Base-by-base conservation (phyloP, 495 filamentous ascomycete genomes). In the Penicillium pancosmium region DNA sequence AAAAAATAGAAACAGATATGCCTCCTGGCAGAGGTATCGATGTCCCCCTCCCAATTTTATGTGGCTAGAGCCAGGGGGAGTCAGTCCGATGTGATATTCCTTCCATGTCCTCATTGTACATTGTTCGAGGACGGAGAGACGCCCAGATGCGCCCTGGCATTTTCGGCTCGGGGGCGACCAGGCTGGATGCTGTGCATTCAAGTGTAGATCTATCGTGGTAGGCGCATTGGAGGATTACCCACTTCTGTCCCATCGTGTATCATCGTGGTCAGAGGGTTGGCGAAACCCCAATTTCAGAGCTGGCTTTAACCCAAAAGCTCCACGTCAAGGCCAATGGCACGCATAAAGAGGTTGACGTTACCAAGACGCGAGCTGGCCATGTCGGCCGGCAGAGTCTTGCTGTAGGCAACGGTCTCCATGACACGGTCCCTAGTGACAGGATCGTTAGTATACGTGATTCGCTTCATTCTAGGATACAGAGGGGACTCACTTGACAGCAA, bases 261-360 rank as follows among this genome's bases (percentile, higher is more conserved):
- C 5, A 48, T 27, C 23, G 41, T 16, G n/a, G n/a, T 44, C 16
- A 19, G 41, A 44, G 16, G n/a, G 41, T 13, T 44, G 41, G 41
- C 41, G 16, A 44, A 6, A 4, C 53, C 21, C 41, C 43, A 16
- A 35, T 35, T 16, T 3, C 5, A 1, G 4, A 44, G n/a, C 16
- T n/a, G 8, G n/a, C 12, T 52, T 69, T 74, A 96, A 69, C 90
- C 88, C 62, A 98, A 86, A 57, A 97, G 78, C 65, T 97, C 94
- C 35, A 98, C 94, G 78, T 98, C 95, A 64, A 98, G 81, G 5
- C 94, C 95, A 72, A 98, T 98, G 52, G 93, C 94, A 61, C 91
- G 86, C 93, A 98, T 97, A 72, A 98, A 98, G 31, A 98, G 77
- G 73, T 98, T 98, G 63, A 98, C 95, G 68, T 97, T 93, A 56